phyloP scores from a whole-genome alignment of 2,329 filamentous ascomycete genomes.

The Neofusicoccum laricinum region DNA sequence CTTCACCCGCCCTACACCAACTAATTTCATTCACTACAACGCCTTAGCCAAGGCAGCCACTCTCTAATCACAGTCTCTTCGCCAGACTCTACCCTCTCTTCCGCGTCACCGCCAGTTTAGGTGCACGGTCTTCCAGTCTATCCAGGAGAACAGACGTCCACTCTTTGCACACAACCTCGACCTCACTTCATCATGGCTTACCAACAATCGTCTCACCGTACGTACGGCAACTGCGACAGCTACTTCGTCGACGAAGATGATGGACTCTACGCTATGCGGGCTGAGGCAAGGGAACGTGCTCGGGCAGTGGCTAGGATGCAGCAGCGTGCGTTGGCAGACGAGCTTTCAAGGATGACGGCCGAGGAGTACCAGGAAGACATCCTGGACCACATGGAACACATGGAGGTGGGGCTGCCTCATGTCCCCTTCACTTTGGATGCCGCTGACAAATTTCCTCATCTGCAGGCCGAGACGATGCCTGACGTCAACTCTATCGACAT shows the following conservation, averaged over 20 bases:
- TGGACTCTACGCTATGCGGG: slow-evolving; percentile 52
- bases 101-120: slow-evolving; percentile 23
- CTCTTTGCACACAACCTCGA: slow-evolving; percentile 38
- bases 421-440: slow-evolving; percentile 14
- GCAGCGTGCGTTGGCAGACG: slow-evolving; percentile 84
- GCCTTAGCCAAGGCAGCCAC: slow-evolving; percentile 47
- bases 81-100: slow-evolving; percentile 41
- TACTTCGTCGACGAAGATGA: slow-evolving; percentile 66
- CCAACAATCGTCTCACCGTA: slow-evolving; percentile 47
- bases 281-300: slow-evolving; percentile 71
- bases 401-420: slow-evolving; percentile 65
- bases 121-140: slow-evolving; percentile 9
- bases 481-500: slow-evolving; percentile 98
- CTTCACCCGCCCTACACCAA: slow-evolving; percentile 40
- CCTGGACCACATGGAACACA: slow-evolving; percentile 87
- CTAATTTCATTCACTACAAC: slow-evolving; percentile 58
- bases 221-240: slow-evolving; percentile 63
- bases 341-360: slow-evolving; percentile 78
- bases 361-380: slow-evolving; percentile 95
- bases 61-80: slow-evolving; percentile 44
- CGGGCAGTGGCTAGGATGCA: slow-evolving; percentile 76
- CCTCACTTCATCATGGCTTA: slow-evolving; percentile 52
- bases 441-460: slow-evolving; percentile 25
- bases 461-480: slow-evolving; percentile 76
- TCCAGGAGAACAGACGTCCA: slow-evolving; percentile 48